Conservation (phyloP, 2,329 filamentous ascomycete genomes). For the Aquanectria penicillioides region DNA sequence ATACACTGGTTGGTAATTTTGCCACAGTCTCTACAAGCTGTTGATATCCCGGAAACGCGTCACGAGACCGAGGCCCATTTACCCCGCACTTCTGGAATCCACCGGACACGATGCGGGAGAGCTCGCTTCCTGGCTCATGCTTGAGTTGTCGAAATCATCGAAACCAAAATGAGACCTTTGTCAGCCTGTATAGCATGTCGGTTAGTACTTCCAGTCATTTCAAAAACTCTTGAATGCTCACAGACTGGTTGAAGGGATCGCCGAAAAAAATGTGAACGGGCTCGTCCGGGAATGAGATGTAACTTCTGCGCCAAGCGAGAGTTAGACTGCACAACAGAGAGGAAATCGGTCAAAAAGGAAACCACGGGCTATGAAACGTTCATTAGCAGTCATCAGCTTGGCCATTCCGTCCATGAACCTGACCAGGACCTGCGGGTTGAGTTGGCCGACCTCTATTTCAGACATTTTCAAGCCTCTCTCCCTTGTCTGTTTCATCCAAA, state of each 20-base stretch:
- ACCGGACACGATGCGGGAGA: too few relatives aligned
- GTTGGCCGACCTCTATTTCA: conserved; percentile 4
- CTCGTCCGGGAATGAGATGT: background rate
- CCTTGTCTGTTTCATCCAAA: background rate
- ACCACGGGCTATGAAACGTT: background rate
- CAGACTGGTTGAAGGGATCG: background rate
- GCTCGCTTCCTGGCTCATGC: too few relatives aligned
- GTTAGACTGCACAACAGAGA: background rate
- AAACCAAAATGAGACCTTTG: background rate
- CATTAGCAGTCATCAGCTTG: background rate
- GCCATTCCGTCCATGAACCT: too few relatives aligned
- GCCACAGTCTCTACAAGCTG: too few relatives aligned
- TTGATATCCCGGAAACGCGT: too few relatives aligned
- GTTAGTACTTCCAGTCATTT: background rate
- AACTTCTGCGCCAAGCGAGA: background rate
- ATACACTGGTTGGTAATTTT: too few relatives aligned
- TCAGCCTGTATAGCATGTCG: background rate
- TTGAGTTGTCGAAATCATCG: too few relatives aligned
- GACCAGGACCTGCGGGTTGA: background rate
- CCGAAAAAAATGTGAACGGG: conserved; percentile 4
- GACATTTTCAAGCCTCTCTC: background rate
- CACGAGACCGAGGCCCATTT: too few relatives aligned
- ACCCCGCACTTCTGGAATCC: too few relatives aligned
- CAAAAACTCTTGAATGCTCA: background rate
- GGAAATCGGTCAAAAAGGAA: background rate